Evolutionary conservation across 2,329 filamentous ascomycete species (phyloP), one percentile per base, ranked within the genome.

Genomic region (Reticulascus tulasneorum): DNA sequence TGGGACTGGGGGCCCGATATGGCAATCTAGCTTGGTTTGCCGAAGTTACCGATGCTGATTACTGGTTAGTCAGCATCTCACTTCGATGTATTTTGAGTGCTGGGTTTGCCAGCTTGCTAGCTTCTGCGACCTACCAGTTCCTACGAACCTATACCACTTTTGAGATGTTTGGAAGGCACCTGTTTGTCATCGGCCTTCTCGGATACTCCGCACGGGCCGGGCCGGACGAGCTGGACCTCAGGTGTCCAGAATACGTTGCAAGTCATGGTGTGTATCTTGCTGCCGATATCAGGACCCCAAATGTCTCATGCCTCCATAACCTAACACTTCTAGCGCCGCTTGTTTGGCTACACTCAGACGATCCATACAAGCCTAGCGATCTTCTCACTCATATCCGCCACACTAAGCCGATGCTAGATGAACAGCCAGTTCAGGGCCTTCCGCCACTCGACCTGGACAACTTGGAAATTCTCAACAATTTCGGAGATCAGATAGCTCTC

Each of bases 341-440:
- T 9, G 27, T 58, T 2, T 56, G 54, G 55, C 44, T 59, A 18
- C 55, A 59, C 37, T 54, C 55, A 3, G 47, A 57, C 7, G 55
- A 59, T 20, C 51, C 50, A 2, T 59, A 50, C 28, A 49, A 44
- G 15, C 55, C 54, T 4, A 45, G 51, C 33, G 54, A 58, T 25
- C 34, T 58, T 2, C 47, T 58, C 20, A 23, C 43, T 23, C 55
- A 59, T 37, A 33, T 59, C 30, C 52, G 39, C 7, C 55, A 55
- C 31, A 59, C 54, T 2, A 48, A 45, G 6, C 51, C 55, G 9
- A 38, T 22, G 24, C 15, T 48, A 4, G 29, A 51, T 12, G 31
- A 40, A 7, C 21, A 46, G 12, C 29, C 45, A 3, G 22, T 58
- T 12, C 33, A 12, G 7, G 47, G 38, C 13, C 23, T 53, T 0